phyloP scores from a whole-genome alignment of 2,329 filamentous ascomycete species.

The Chaetomium globosum region DNA sequence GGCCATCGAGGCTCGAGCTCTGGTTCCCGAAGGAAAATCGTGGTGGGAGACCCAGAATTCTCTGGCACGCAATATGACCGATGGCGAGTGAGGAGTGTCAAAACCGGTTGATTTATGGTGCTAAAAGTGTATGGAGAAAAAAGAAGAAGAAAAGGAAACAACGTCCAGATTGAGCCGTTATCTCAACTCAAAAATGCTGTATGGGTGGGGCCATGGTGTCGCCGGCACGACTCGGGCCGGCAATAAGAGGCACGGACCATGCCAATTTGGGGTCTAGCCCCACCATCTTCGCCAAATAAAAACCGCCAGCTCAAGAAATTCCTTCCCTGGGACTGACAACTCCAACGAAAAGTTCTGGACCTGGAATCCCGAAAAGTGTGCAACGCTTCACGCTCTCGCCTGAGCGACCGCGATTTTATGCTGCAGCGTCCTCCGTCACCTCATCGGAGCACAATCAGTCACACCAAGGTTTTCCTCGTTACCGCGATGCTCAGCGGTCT shows the following conservation, averaged over 20 bases:
- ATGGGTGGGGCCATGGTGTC: neutral
- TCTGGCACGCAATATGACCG: slow-evolving; percentile 34
- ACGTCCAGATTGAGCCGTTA: neutral
- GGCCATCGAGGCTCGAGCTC: slow-evolving; percentile 18
- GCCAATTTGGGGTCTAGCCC: neutral
- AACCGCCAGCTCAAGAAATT: neutral
- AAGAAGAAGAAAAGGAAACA: slow-evolving; percentile 7
- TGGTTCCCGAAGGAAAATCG: slow-evolving; percentile 19
- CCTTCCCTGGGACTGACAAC: neutral
- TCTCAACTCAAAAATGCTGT: slow-evolving; percentile 2
- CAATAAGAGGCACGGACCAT: slow-evolving; percentile 11
- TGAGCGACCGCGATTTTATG: slow-evolving; percentile 11
- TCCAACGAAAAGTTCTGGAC: slow-evolving; percentile 12
- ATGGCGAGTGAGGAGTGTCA: slow-evolving; percentile 25
- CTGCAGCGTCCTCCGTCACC: neutral
- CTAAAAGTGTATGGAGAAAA: slow-evolving; percentile 26
- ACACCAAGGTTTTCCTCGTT: slow-evolving; percentile 3
- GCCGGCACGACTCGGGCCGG: slow-evolving; percentile 23
- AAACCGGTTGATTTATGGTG: slow-evolving; percentile 34
- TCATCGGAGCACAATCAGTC: slow-evolving; percentile 10
- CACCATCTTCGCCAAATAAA: slow-evolving; percentile 12
- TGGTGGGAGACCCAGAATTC: slow-evolving; percentile 18
- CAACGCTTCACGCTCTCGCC: slow-evolving; percentile 19
- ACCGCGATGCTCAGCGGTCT: neutral
- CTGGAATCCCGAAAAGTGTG: slow-evolving; percentile 3